Base-by-base conservation (phyloP, 2,329 filamentous ascomycete species). In the Plectosphaerella sp. region DNA sequence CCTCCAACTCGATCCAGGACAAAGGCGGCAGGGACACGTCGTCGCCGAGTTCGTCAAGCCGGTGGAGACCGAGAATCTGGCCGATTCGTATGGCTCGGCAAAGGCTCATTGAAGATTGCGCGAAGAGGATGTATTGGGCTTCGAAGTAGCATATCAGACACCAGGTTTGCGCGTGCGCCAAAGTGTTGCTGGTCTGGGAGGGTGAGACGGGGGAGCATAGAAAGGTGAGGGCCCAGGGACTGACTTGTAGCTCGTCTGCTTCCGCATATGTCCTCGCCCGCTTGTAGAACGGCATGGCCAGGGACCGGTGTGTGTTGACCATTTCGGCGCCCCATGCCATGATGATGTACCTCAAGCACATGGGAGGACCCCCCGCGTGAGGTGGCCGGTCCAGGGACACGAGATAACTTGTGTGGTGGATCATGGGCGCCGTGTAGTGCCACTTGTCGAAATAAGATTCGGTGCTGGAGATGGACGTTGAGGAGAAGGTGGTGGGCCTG, bases 111-210 rank as follows among this genome's bases (percentile, higher is more conserved):
- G 85, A 88, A 7, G 85, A 84, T 53, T 84, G 72, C 2, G 85
- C 82, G 58, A 88, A 88, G 61, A 80, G 83, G 76, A 87, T 85
- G 63, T 79, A 75, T 63, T 83, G 86, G 67, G 86, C 87, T 62
- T 89, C 86, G 58, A 86, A 87, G 2, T 72, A 74, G 14, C 74
- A 72, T 41, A 84, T 75, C 18, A 88, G 69, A 6, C 74, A 67
- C 84, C 84, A 88, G 5, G 78, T 71, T 61, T 88, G 86, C 37
- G 77, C 79, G 61, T 86, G 80, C 5, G 76, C 75, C 22, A 22
- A 37, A 88, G 61, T 4, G 77, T 82, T 53, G 86, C 75, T 14
- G 8, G 37, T 41, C 14, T 41, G n/a, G 37, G 6, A n/a, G 7
- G 8, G 9, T 41, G 37, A n/a, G 7, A 5, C 7, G 14, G 3